These are phyloP conservation scores for Sicyos baderoa DNA, from an alignment of 306 rosid genomes.

Conservation along the genomic window DNA sequence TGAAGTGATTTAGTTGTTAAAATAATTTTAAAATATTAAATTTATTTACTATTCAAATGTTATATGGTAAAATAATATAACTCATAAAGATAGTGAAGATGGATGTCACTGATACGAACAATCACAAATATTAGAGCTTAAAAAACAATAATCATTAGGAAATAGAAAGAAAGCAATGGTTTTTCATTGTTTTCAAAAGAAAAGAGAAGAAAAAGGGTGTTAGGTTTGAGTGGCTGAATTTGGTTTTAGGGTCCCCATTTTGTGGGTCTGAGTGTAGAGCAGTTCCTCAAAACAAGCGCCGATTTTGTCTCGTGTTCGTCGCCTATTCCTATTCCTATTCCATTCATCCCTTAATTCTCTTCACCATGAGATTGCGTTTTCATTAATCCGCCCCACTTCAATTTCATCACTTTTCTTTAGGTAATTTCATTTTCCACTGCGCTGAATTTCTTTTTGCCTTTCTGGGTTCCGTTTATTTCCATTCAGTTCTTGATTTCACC, in stretches of 20 bases:
- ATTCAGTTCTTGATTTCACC: background rate
- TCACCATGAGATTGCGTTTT: slow-evolving; percentile 19
- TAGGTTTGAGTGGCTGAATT: slow-evolving; percentile 6
- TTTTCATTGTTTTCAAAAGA: too few species aligned
- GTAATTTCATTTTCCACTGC: slow-evolving; percentile 30
- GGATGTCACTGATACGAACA: too few species aligned
- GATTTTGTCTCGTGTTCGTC: slow-evolving; percentile 34
- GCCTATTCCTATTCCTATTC: slow-evolving; percentile 19
- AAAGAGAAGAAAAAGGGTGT: too few species aligned
- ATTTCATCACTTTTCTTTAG: slow-evolving; percentile 35
- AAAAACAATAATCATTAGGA: too few species aligned
- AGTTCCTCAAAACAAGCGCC: too few species aligned
- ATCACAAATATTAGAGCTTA: too few species aligned
- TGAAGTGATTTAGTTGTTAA: too few species aligned
- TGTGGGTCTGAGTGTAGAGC: slow-evolving; percentile 13
- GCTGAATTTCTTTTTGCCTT: slow-evolving; percentile 15
- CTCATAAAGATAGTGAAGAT: too few species aligned
- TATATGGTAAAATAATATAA: too few species aligned
- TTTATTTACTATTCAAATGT: too few species aligned
- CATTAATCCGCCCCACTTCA: slow-evolving; percentile 19
- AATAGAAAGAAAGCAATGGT: too few species aligned
- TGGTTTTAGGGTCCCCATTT: slow-evolving; percentile 16
- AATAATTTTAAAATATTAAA: too few species aligned
- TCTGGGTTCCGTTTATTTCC: slow-evolving; percentile 21
- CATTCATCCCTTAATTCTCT: background rate